phyloP scores from a whole-genome alignment of 139 green algal genomes.

The Closterium sp. region DNA sequence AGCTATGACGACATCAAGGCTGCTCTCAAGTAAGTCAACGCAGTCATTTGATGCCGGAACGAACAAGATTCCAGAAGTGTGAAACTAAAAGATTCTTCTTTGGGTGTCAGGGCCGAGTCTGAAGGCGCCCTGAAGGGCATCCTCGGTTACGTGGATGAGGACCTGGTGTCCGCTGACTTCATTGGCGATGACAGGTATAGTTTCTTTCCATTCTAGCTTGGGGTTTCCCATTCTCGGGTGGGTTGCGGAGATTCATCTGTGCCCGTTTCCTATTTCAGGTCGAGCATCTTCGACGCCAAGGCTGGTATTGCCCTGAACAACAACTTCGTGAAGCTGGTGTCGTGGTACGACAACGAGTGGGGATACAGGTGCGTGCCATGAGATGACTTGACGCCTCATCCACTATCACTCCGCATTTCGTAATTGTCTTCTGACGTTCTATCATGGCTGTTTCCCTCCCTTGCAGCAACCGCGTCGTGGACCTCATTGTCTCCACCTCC shows the following conservation, averaged over 20 bases:
- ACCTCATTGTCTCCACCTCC: conserved; percentile 23
- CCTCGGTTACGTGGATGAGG: conserved; percentile 88
- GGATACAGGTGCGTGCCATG: conserved; percentile 50
- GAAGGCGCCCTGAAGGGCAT: conserved; percentile 83
- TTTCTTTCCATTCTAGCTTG: not conserved
- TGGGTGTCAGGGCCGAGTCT: conserved; percentile 40
- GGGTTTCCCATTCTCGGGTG: not conserved
- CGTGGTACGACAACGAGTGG: conserved; percentile 96
- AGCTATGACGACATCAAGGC: conserved; percentile 91
- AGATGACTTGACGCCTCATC: not conserved
- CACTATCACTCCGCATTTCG: not conserved
- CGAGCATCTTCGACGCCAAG: conserved; percentile 59
- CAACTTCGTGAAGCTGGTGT: conserved; percentile 91
- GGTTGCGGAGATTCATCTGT: not conserved
- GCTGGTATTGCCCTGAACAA: conserved; percentile 83
- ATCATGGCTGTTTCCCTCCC: conserved; percentile 68
- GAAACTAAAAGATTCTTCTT: not conserved
- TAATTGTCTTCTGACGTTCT: conserved; percentile 8
- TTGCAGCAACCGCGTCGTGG: conserved; percentile 45
- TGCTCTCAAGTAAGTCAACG: conserved; percentile 42
- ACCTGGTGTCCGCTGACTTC: conserved; percentile 93
- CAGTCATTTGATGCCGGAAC: not conserved
- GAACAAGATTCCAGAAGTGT: not conserved
- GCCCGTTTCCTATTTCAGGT: conserved; percentile 1
- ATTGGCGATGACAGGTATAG: conserved; percentile 62